Conservation (phyloP, 1,284 basidiomycete genomes). For the Malassezia vespertilionis region DNA sequence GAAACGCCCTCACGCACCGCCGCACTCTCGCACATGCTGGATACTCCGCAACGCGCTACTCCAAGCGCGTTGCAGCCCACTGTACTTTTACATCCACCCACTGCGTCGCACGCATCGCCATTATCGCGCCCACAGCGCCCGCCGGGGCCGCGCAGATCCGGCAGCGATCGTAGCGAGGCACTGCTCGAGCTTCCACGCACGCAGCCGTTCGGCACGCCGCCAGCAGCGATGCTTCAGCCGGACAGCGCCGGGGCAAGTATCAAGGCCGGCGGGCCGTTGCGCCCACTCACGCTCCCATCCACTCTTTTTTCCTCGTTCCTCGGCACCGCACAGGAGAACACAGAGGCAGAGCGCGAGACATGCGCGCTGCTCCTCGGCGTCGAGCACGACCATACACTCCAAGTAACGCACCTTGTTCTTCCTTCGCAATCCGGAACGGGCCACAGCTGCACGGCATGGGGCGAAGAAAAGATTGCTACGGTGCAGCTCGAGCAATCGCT, state of each 20-base stretch:
- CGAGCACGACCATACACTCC: neutral
- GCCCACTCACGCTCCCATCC: conserved; percentile 52
- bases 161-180: no score
- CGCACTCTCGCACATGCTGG: no score
- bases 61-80: no score
- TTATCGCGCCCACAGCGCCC: neutral
- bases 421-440: conserved; percentile 72
- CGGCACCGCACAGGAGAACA: conserved; percentile 58
- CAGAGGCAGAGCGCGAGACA: conserved; percentile 56
- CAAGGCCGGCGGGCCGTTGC: conserved; percentile 14
- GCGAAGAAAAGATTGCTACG: conserved; percentile 70
- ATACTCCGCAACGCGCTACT: no score
- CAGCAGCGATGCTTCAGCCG: neutral
- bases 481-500: conserved; percentile 66
- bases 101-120: neutral
- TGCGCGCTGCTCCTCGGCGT: conserved; percentile 58
- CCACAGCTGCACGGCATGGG: conserved; percentile 76
- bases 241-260: neutral
- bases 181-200: no score
- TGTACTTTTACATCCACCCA: neutral
- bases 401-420: conserved; percentile 40
- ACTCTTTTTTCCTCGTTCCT: conserved; percentile 63
- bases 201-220: no score
- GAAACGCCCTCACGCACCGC: neutral
- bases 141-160: neutral